Conservation (phyloP, 192 early-diverging fungal species). For the Linnemannia elongata region DNA sequence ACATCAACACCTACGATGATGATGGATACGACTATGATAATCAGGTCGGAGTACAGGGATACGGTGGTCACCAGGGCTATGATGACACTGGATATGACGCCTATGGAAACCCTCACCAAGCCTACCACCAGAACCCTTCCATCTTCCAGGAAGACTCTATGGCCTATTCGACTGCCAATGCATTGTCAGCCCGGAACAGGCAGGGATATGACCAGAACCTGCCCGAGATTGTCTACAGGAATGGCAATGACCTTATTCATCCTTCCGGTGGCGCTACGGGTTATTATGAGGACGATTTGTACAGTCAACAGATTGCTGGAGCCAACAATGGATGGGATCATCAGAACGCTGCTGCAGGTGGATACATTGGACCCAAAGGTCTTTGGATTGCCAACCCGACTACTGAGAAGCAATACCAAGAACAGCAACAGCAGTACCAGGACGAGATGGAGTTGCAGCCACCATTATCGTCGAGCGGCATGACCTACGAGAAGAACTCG, state of each 20-base stretch:
- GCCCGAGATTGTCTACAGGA: conserved; percentile 55
- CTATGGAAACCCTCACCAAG: conserved; percentile 30
- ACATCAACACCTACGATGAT: conserved; percentile 24
- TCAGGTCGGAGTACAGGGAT: conserved; percentile 4
- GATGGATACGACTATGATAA: conserved; percentile 41
- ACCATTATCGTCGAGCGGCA: neutral
- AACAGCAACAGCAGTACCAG: conserved; percentile 27
- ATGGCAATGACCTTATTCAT: conserved; percentile 34
- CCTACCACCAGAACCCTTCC: conserved; percentile 42
- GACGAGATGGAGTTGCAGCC: conserved; percentile 17
- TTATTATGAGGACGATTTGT: conserved; percentile 41
- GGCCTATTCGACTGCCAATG: conserved; percentile 11
- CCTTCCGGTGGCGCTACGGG: conserved; percentile 34
- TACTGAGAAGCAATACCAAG: conserved; percentile 22
- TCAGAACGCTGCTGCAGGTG: conserved; percentile 10
- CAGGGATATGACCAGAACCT: conserved; percentile 36
- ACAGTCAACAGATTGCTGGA: conserved; percentile 16
- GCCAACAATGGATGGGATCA: conserved; percentile 22
- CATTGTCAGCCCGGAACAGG: conserved; percentile 1
- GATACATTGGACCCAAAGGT: conserved; percentile 44
- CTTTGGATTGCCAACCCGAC: conserved; percentile 52
- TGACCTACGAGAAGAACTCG: conserved; percentile 41
- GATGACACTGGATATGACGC: conserved; percentile 44
- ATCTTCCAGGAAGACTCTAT: conserved; percentile 53
- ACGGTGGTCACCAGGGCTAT: conserved; percentile 2